Base-by-base conservation (phyloP, 768 basidiomycete species). In the Termitomyces heimii region DNA sequence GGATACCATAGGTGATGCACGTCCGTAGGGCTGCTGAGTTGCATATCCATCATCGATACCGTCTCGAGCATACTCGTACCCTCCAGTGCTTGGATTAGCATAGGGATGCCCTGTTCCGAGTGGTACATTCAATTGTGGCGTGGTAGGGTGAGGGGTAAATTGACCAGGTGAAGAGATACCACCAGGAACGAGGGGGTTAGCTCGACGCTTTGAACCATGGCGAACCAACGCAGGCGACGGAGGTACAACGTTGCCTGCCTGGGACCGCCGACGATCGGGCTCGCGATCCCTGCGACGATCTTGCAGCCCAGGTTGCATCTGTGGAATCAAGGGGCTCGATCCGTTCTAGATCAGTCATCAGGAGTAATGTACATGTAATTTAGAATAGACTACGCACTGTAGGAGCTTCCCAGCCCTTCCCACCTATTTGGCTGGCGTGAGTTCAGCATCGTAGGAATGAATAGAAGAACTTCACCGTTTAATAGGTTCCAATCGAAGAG, bases 401-500 rank as follows among this genome's bases (percentile, higher is more conserved):
- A 39, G 86, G 85, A 46, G 81, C 82, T 73, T 98, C 94, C 95
- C 95, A 98, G 53, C 96, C 96, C 74, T 90, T 90, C 47, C 94
- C 95, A 63, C 86, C 89, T 91, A 65, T 50, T 53, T n/a, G 26
- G n/a, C 32, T 37, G 39, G 12, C 26, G 12, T 59, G 37, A 61
- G 55, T 42, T 22, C 8, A 44, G 14, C 9, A 35, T 64, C 48
- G 53, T 35, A 40, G 47, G 8, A 24, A 48, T 13, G 20, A 24
- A 26, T 18, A 29, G 5, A 35, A 32, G 51, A 43, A 50, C 18
- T 77, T 56, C 62, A 89, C 89, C 86, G 66, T 98, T 94, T 52
- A 98, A 73, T 58, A 88, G 63, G 76, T 96, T 97, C 97, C 97
- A 99, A 71, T 99, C 97, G 71, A 91, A 98, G 32, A 94, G 80